Percentiles rank a stretch among this genome's conserved stretches.
Evolutionary conservation across 805 yeast species (phyloP).

Genomic region (Millerozyma acaciae): DNA sequence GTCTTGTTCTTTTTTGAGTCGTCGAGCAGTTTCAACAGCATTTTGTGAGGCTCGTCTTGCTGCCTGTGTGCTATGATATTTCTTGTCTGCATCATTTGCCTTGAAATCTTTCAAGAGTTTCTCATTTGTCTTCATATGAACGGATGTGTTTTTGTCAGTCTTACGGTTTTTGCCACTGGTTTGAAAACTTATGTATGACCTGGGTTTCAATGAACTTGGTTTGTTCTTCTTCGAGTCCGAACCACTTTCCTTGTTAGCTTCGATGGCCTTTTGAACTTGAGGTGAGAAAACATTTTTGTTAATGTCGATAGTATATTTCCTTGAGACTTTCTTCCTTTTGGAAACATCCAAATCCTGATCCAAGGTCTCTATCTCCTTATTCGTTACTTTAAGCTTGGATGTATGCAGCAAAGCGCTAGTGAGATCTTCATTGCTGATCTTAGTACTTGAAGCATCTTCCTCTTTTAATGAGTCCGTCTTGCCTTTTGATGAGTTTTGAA

Average conservation of each 20-base stretch:
- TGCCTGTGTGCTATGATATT: no score
- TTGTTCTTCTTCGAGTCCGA: no score
- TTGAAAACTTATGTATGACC: no score
- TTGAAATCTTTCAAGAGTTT: no score
- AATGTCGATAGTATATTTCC: constrained; percentile 9
- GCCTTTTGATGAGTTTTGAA: not conserved
- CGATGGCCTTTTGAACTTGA: constrained; percentile 11
- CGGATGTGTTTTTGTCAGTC: no score
- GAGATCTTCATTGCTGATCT: constrained; percentile 8
- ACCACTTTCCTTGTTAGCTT: no score
- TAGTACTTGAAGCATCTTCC: constrained; percentile 3
- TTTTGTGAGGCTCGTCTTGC: constrained; percentile 1
- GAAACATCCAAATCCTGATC: constrained; percentile 8
- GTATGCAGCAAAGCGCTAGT: constrained; percentile 11
- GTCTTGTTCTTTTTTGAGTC: no score
- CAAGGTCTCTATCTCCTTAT: constrained; percentile 7
- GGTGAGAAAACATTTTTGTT: constrained; percentile 9
- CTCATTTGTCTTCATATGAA: no score
- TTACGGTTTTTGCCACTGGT: no score
- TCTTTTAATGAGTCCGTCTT: not conserved
- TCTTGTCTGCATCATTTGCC: no score
- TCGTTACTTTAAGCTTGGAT: constrained; percentile 7
- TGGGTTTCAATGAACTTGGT: no score
- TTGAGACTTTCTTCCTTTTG: constrained; percentile 2
- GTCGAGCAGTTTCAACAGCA: no score